A percentile compares a stretch with the other conserved stretches of the same genome.
phyloP scores from a whole-genome alignment of 495 filamentous ascomycete species.

The Niebla homalea region DNA sequence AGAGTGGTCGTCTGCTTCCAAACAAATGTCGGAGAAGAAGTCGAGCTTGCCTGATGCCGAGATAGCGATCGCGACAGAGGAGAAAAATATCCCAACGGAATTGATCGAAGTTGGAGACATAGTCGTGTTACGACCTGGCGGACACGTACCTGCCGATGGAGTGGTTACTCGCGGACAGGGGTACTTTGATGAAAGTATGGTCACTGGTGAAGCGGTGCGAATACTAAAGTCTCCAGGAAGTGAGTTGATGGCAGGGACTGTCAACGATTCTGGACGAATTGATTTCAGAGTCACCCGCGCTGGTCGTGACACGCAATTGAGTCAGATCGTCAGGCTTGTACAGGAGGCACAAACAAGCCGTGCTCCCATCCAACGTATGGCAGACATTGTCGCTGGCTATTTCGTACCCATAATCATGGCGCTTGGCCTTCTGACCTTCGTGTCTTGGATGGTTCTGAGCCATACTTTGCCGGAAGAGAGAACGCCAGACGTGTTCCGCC shows the following conservation, averaged over 20 bases:
- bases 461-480: conserved; percentile 53
- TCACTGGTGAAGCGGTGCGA: conserved; percentile 91
- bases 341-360: conserved; percentile 92
- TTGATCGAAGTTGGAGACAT: conserved; percentile 91
- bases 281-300: conserved; percentile 91
- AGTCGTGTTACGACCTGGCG: conserved; percentile 82
- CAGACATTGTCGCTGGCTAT: conserved; percentile 81
- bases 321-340: conserved; percentile 93
- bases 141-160: conserved; percentile 94
- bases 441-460: conserved; percentile 89
- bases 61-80: conserved; percentile 52
- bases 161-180: conserved; percentile 76
- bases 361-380: conserved; percentile 89
- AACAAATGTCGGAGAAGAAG: conserved; percentile 26
- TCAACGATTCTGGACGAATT: conserved; percentile 81
- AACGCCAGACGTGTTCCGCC: conserved; percentile 82
- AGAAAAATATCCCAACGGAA: conserved; percentile 80
- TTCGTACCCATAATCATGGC: conserved; percentile 85
- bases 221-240: conserved; percentile 76
- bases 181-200: conserved; percentile 96
- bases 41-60: conserved; percentile 20
- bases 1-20: conserved; percentile 42
- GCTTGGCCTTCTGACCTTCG: conserved; percentile 75
- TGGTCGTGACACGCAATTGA: conserved; percentile 88
- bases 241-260: conserved; percentile 82